Percentiles rank a stretch among this genome's conserved stretches.
Conservation (phyloP, 2,329 filamentous ascomycete species). For the Xylogone sp. region DNA sequence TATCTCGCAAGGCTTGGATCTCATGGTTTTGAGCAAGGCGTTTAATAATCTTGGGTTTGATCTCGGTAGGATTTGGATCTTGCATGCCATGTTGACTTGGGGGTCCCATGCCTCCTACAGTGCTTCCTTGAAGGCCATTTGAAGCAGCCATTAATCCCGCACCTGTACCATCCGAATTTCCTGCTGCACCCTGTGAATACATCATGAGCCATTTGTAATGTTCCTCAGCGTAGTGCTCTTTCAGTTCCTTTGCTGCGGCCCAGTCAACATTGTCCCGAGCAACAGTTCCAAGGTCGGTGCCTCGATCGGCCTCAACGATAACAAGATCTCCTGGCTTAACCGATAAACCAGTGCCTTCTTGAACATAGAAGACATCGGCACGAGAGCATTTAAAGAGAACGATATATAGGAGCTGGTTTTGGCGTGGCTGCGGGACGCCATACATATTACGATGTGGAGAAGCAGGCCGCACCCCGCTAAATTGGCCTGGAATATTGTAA, state of each 20-base stretch:
- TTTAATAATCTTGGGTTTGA: slow-evolving; percentile 96
- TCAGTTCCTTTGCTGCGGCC: slow-evolving; percentile 81
- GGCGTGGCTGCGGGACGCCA: slow-evolving; percentile 55
- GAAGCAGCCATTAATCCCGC: slow-evolving; percentile 61
- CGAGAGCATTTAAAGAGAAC: slow-evolving; percentile 96
- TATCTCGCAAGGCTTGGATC: slow-evolving; percentile 82
- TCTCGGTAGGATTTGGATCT: slow-evolving; percentile 67
- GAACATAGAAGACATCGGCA: slow-evolving; percentile 94
- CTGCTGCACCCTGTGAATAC: slow-evolving; percentile 79
- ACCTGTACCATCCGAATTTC: slow-evolving; percentile 55
- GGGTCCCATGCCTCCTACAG: slow-evolving; percentile 75
- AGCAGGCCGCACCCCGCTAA: slow-evolving; percentile 38
- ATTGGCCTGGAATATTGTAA: slow-evolving; percentile 20
- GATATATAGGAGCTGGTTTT: slow-evolving; percentile 74
- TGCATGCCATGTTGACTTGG: slow-evolving; percentile 70
- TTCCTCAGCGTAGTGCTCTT: slow-evolving; percentile 88
- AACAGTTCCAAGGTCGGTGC: slow-evolving; percentile 91
- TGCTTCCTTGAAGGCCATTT: slow-evolving; percentile 62
- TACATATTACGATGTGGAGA: slow-evolving; percentile 63
- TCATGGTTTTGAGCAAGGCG: slow-evolving; percentile 89
- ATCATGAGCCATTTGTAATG: slow-evolving; percentile 99
- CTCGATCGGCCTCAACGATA: slow-evolving; percentile 95
- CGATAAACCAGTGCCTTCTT: slow-evolving; percentile 88
- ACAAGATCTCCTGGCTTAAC: slow-evolving; percentile 91
- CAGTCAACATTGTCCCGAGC: slow-evolving; percentile 84